Conservation (phyloP, 768 basidiomycete species). For the Multifurca ochricompacta region DNA sequence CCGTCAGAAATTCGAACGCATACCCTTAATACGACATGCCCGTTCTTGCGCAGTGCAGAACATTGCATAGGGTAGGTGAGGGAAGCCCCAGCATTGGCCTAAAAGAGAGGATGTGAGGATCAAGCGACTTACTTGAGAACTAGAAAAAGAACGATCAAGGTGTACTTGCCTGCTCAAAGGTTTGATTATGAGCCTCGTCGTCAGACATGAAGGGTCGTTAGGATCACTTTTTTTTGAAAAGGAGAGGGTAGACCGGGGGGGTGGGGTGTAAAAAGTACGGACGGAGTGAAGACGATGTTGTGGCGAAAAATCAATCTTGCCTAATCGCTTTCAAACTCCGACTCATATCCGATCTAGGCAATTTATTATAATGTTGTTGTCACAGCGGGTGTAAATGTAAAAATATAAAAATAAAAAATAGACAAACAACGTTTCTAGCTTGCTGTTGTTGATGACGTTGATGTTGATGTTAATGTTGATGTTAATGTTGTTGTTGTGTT, state of each 20-base stretch:
- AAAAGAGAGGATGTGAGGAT: slow-evolving; percentile 20
- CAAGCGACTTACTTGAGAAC: background rate
- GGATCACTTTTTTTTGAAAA: slow-evolving; percentile 22
- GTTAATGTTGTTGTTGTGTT: too few relatives aligned
- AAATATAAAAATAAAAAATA: background rate
- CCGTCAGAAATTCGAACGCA: background rate
- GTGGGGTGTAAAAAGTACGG: slow-evolving; percentile 26
- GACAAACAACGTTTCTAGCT: background rate
- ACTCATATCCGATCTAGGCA: slow-evolving; percentile 22
- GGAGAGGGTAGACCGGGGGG: slow-evolving; percentile 24
- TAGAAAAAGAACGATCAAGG: background rate
- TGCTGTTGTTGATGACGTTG: too few relatives aligned
- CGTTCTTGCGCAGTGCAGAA: slow-evolving; percentile 90
- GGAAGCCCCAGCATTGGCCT: slow-evolving; percentile 73
- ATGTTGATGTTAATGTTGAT: too few relatives aligned
- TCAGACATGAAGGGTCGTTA: slow-evolving; percentile 56
- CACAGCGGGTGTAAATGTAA: background rate
- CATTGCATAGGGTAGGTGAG: slow-evolving; percentile 85
- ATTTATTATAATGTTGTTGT: background rate
- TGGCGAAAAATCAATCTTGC: slow-evolving; percentile 27
- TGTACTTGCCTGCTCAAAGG: slow-evolving; percentile 68
- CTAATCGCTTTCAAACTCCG: slow-evolving; percentile 37
- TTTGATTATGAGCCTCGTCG: slow-evolving; percentile 82
- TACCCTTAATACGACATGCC: slow-evolving; percentile 88
- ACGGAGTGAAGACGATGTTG: slow-evolving; percentile 22